Conservation (phyloP, 2,329 filamentous ascomycete species). For the Cordyceps tenuipes region DNA sequence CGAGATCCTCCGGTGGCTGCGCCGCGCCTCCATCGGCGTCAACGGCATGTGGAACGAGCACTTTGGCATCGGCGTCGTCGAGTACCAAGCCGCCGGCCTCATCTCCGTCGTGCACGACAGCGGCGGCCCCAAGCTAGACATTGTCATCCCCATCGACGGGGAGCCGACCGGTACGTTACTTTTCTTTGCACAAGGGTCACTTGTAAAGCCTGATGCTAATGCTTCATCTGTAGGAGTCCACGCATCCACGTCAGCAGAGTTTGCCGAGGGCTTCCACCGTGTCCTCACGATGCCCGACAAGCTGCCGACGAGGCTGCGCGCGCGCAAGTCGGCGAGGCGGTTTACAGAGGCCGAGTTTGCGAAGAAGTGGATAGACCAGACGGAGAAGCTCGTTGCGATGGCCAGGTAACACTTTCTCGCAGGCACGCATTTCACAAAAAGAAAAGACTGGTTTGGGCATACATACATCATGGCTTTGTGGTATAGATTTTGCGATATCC, state of each 20-base stretch:
- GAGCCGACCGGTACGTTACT: slow-evolving; percentile 58
- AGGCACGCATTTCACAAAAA: neutral
- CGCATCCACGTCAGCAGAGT: slow-evolving; percentile 84
- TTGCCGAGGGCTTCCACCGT: slow-evolving; percentile 70
- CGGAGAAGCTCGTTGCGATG: slow-evolving; percentile 60
- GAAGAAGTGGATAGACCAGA: slow-evolving; percentile 65
- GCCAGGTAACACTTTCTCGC: slow-evolving; percentile 10
- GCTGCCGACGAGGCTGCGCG: slow-evolving; percentile 64
- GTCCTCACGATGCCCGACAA: slow-evolving; percentile 67
- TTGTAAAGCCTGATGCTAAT: slow-evolving; percentile 13
- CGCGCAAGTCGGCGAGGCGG: slow-evolving; percentile 67
- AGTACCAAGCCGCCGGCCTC: slow-evolving; percentile 92
- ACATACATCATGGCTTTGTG: neutral
- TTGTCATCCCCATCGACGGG: slow-evolving; percentile 74
- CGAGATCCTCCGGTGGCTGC: slow-evolving; percentile 72
- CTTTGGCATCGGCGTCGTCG: slow-evolving; percentile 95
- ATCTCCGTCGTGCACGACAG: slow-evolving; percentile 90
- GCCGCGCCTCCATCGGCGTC: slow-evolving; percentile 71
- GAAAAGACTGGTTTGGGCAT: neutral
- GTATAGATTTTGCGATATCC: slow-evolving; percentile 14
- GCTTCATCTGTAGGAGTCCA: slow-evolving; percentile 18
- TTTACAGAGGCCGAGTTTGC: slow-evolving; percentile 87
- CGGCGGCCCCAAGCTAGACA: slow-evolving; percentile 87
- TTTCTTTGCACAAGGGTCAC: neutral
- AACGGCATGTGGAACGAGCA: slow-evolving; percentile 99